Evolutionary conservation across 2,329 filamentous ascomycete genomes (phyloP), one percentile per base, ranked within the genome.

Genomic region (Colletotrichum destructivum): DNA sequence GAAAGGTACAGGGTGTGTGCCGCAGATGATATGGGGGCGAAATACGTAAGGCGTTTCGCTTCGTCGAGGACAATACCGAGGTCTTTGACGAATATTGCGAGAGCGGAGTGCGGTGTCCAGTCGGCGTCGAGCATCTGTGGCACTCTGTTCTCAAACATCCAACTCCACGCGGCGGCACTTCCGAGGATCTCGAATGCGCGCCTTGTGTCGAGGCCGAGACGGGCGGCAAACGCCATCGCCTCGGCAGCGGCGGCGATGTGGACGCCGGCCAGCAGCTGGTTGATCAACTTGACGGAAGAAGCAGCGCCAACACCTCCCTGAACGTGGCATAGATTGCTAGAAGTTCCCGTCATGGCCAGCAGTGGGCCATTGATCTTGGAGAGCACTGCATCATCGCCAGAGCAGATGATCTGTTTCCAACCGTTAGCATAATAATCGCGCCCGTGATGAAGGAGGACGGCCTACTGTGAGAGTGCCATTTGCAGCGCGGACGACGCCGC

Each of bases 251-350:
- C 81, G 11, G 87, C 83, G 57, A 91, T 89, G 76, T 91, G 88
- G 5, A 89, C 86, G 2, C 87, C 88, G 0, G 88, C 87, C 52
- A 91, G 84, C 5, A 90, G 83, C 74, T 90, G 87, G 75, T 90
- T 87, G 61, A 90, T 85, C 59, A 90, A 84, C 75, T 90, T 90
- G 75, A 88, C 86, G 23, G 88, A 89, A 12, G 85, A 88, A 5
- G 87, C 88, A 5, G 83, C 83, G 35, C 86, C 86, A 57, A 89
- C 81, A 2, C 84, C 87, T 2, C 88, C 88, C 16, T 82, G 78
- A 11, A 89, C 85, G 21, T 84, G 81, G 76, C 87, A 88, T 12
- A 82, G 72, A 60, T 81, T 82, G 65, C 66, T 77, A 0, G 75
- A 60, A 4, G 62, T 68, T 21, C 80, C 79, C 6, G 81, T 77